Base-by-base conservation (phyloP, 495 filamentous ascomycete genomes). In the Clohesyomyces aquaticus region DNA sequence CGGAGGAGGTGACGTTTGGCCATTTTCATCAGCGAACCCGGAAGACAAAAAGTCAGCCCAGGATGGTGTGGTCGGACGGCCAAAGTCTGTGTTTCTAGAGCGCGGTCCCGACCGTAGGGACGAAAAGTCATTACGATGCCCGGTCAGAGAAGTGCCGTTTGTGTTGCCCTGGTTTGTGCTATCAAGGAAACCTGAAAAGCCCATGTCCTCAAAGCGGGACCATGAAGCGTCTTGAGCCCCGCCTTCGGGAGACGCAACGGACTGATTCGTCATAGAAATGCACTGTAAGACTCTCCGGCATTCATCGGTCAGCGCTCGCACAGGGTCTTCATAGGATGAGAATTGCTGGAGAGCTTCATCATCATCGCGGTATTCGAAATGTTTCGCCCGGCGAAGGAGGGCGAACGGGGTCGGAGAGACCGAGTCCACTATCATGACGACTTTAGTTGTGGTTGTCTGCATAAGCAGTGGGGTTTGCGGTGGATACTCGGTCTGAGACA, bases 21-120 rank as follows among this genome's bases (percentile, higher is more conserved):
- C 76, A 10, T 77, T 79, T 50, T 94, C 88, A 61, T 95, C 90
- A 19, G 86, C 81, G 66, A 98, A 98, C 0, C 94, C 94, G 46
- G 90, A 91, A 2, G 90, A 95, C 67, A 98, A 81, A 74, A 98
- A 98, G 72, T 98, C 94, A 9, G 93, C 92, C 93, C 93, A 97
- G 1, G 94, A 98, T 10, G 94, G 94, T 2, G 94, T 98, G 0
- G 92, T 97, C 2, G 94, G 95, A 43, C 94, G 83, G 18, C 86
- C 91, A 59, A 89, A 72, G 60, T 89, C 86, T 38, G 81, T 81
- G 41, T 71, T 78, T 38, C 77, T 80, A 9, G 90, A 90, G 11
- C 83, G 81, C 3, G 91, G 85, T 6, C 82, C 82, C 21, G 82
- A 82, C 50, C 83, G 78, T 49, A 93, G 65, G 0, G 80, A 78